These are phyloP conservation scores for Tetrapisispora arboricola DNA, from an alignment of 805 yeast genomes.

Conservation along the genomic window DNA sequence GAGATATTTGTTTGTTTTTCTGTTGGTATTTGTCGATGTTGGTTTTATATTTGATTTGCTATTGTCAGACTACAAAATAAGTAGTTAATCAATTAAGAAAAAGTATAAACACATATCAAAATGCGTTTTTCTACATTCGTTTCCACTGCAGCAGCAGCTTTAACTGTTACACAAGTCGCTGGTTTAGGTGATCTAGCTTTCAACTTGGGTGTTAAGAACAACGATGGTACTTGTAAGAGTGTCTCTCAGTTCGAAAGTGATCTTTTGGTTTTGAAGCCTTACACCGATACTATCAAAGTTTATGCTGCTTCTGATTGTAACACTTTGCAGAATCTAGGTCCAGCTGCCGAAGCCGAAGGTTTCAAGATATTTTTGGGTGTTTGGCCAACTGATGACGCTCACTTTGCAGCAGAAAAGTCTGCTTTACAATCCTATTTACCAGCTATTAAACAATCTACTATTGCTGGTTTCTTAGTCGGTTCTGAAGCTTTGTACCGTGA, in stretches of 20 bases:
- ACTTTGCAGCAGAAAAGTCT: conserved; percentile 59
- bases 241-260: conserved; percentile 62
- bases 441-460: conserved; percentile 50
- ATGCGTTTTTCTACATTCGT: conserved; percentile 4
- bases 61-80: too few relatives aligned
- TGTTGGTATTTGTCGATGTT: too few relatives aligned
- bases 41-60: too few relatives aligned
- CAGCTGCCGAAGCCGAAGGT: conserved; percentile 72
- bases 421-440: conserved; percentile 71
- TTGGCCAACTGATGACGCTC: conserved; percentile 87
- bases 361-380: conserved; percentile 74
- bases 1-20: too few relatives aligned
- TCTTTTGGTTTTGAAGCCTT: conserved; percentile 44
- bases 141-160: conserved; percentile 32
- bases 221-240: conserved; percentile 66
- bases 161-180: conserved; percentile 34
- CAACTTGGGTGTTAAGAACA: conserved; percentile 76
- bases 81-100: too few relatives aligned
- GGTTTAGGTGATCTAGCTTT: conserved; percentile 71
- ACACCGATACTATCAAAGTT: conserved; percentile 64
- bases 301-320: conserved; percentile 93
- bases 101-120: too few relatives aligned
- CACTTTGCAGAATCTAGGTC: conserved; percentile 74
- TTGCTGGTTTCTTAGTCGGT: conserved; percentile 79
- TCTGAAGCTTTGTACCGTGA: conserved; percentile 92